A percentile compares a stretch with the other conserved stretches of the same genome.
phyloP scores from a whole-genome alignment of 495 filamentous ascomycete species.

The Trichocladium antarcticum region DNA sequence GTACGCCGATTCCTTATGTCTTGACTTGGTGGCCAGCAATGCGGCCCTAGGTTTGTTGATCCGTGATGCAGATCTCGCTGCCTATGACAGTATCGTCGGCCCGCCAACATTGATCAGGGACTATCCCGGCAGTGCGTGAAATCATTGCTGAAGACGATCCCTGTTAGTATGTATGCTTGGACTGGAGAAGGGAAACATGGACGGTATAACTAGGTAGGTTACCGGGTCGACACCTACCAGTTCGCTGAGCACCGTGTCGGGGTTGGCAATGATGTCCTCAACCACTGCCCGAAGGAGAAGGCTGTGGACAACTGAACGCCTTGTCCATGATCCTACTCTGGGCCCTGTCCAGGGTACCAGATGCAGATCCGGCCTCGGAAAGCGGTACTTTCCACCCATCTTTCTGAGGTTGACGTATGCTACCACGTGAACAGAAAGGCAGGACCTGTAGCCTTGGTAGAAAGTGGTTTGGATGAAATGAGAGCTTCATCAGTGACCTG shows the following conservation, averaged over 20 bases:
- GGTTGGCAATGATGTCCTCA: not conserved
- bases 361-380: too few relatives aligned
- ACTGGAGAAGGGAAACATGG: not conserved
- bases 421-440: too few relatives aligned
- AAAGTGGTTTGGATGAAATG: too few relatives aligned
- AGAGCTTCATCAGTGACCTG: too few relatives aligned
- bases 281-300: not conserved
- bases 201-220: not conserved
- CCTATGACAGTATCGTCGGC: not conserved
- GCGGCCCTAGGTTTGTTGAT: not conserved
- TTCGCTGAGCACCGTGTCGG: not conserved
- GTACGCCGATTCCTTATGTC: too few relatives aligned
- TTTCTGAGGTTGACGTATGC: too few relatives aligned
- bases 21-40: not conserved
- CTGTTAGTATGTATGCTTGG: not conserved
- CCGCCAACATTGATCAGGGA: not conserved
- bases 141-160: not conserved
- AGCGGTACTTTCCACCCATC: too few relatives aligned
- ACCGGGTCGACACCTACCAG: conserved; percentile 1
- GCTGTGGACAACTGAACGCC: too few relatives aligned
- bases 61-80: not conserved
- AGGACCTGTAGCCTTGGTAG: too few relatives aligned
- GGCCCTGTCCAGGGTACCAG: too few relatives aligned
- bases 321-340: too few relatives aligned
- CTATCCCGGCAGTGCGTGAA: not conserved